A percentile compares a stretch with the other conserved stretches of the same genome.
phyloP scores from a whole-genome alignment of 176 grass and related monocot species.

The Zea luxurians region DNA sequence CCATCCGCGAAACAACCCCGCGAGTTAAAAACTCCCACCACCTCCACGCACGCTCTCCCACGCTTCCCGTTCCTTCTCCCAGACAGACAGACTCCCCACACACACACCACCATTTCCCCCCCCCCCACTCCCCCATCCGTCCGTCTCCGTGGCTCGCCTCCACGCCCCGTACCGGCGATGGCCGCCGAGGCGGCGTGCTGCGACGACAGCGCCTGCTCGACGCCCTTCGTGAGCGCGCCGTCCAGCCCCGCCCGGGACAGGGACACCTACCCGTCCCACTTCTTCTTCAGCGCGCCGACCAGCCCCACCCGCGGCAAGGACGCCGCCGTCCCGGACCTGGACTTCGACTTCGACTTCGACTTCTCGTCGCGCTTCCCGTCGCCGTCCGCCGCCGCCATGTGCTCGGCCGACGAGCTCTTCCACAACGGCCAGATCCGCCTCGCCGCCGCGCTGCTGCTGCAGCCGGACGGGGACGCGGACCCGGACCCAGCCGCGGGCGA shows the following conservation, averaged over 20 bases:
- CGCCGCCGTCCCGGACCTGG: conserved; percentile 27
- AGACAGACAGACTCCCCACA: too few species aligned
- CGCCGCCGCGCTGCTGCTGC: conserved; percentile 37
- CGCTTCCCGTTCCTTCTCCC: background rate
- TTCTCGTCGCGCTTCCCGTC: conserved; percentile 57
- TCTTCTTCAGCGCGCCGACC: conserved; percentile 91
- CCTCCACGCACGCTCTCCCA: background rate
- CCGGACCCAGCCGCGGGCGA: background rate
- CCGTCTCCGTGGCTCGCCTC: background rate
- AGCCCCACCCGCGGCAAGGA: conserved; percentile 61
- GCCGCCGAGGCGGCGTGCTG: background rate
- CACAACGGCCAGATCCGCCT: conserved; percentile 88
- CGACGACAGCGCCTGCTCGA: conserved; percentile 70
- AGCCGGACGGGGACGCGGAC: too few species aligned
- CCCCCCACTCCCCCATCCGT: background rate
- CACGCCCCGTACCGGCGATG: background rate
- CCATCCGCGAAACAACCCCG: background rate
- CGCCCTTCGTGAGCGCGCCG: conserved; percentile 64
- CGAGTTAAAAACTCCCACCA: conserved; percentile 30
- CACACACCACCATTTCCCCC: background rate
- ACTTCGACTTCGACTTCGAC: conserved; percentile 80
- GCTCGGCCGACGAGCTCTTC: conserved; percentile 90
- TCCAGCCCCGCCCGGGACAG: conserved; percentile 54
- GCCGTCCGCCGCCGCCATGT: conserved; percentile 57
- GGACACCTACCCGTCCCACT: conserved; percentile 17